Base-by-base conservation (phyloP, 2,329 filamentous ascomycete species). In the Myrmaecium sp. region DNA sequence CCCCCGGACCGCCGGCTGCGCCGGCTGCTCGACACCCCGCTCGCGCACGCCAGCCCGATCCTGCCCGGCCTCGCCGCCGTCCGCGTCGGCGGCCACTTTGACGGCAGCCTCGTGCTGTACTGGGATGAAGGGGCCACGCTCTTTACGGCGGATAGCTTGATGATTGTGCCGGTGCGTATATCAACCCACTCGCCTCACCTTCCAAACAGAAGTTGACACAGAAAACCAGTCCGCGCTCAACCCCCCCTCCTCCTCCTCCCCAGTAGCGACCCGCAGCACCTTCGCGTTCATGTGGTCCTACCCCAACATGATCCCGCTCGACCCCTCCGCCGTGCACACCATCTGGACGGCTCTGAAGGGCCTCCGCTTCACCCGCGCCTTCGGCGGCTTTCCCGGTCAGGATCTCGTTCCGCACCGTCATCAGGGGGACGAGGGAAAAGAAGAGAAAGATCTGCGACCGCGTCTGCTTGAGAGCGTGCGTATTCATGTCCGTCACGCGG, bases 261-360 rank as follows among this genome's bases (percentile, higher is more conserved):
- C 5, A n/a, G n/a, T n/a, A n/a, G n/a, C n/a, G n/a, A n/a, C n/a
- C n/a, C n/a, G n/a, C n/a, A 54, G 51, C 0, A 58, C 53, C 7
- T 84, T 67, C 42, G 55, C 67, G 1, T 84, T 83, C 51, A 74
- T 81, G 64, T 84, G 76, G 74, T 75, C 72, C 27, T 73, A 76
- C 35, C 74, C 74, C 2, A 80, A 82, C 44, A 57, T 57, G 66
- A 82, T 86, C 11, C 78, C 79, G 0, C 58, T 89, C 15, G 53
- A 63, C 1, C 69, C 74, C 0, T 55, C 62, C 0, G 70, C 71
- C 37, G 62, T 86, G 23, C 51, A 60, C 30, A 52, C 58, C 16
- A 84, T 89, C 53, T 89, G 79, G 78, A 49, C 54, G n/a, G 58
- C 70, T n/a, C n/a, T n/a, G n/a, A n/a, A n/a, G n/a, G n/a, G n/a